These are phyloP conservation scores for Lentinula guzmanii DNA, from an alignment of 768 basidiomycete species.

Conservation along the genomic window DNA sequence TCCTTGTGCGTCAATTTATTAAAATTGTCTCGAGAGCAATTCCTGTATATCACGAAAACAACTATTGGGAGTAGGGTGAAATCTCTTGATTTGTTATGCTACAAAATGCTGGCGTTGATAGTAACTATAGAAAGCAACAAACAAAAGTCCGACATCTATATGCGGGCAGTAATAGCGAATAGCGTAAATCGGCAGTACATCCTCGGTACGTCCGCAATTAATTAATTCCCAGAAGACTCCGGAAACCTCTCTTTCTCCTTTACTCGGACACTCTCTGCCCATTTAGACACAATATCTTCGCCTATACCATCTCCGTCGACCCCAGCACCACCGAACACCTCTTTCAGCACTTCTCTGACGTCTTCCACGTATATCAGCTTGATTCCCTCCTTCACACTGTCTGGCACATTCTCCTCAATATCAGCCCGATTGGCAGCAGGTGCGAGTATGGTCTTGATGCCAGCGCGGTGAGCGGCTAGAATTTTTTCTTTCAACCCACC, in stretches of 20 bases:
- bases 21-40: too few relatives aligned
- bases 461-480: conserved; percentile 92
- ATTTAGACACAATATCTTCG: not conserved
- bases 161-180: not conserved
- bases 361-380: conserved; percentile 94
- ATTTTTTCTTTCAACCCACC: conserved; percentile 97
- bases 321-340: conserved; percentile 63
- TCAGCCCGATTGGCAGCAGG: conserved; percentile 88
- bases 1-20: too few relatives aligned
- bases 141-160: not conserved
- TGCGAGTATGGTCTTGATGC: conserved; percentile 87
- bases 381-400: conserved; percentile 93
- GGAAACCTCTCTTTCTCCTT: conserved; percentile 1
- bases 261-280: conserved; percentile 3
- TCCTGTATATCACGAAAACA: not conserved
- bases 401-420: conserved; percentile 96
- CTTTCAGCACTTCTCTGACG: conserved; percentile 82
- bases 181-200: not conserved
- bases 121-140: not conserved
- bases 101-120: not conserved
- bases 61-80: not conserved
- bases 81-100: not conserved
- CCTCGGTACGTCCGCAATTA: not conserved
- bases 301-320: not conserved
- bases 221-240: not conserved